Evolutionary conservation across 2,329 filamentous ascomycete species (phyloP).

Genomic region (Thyridium curvatum): DNA sequence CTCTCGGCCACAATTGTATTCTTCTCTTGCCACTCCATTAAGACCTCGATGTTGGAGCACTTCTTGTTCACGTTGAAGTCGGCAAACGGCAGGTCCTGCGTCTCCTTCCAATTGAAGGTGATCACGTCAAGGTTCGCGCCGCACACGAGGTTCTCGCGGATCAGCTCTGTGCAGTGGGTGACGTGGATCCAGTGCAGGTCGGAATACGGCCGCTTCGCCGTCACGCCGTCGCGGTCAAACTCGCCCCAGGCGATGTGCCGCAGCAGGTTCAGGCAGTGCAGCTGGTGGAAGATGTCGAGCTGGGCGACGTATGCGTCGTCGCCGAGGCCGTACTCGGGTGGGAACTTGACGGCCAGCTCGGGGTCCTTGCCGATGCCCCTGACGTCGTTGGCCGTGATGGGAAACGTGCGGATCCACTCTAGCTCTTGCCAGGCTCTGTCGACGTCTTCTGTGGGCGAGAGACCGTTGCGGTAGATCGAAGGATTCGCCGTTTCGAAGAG

Average conservation of each 20-base stretch:
- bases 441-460: background rate
- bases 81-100: slow-evolving; percentile 18
- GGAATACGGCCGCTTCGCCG: background rate
- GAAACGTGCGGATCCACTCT: slow-evolving; percentile 1
- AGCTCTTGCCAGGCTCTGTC: slow-evolving; percentile 4
- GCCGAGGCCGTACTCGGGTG: background rate
- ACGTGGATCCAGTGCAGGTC: slow-evolving; percentile 13
- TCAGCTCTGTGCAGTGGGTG: slow-evolving; percentile 20
- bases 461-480: slow-evolving; percentile 1
- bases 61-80: slow-evolving; percentile 23
- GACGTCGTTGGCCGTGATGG: slow-evolving; percentile 3
- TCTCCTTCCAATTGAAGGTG: slow-evolving; percentile 23
- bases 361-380: slow-evolving; percentile 5
- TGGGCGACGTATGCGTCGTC: slow-evolving; percentile 4
- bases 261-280: slow-evolving; percentile 29
- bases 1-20: slow-evolving; percentile 3
- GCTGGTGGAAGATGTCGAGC: slow-evolving; percentile 23
- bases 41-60: slow-evolving; percentile 19
- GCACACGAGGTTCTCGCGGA: slow-evolving; percentile 22
- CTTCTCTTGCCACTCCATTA: slow-evolving; percentile 8
- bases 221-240: slow-evolving; percentile 6
- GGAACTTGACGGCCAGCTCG: background rate
- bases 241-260: slow-evolving; percentile 10
- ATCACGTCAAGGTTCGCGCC: slow-evolving; percentile 21
- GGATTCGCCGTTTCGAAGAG: background rate